Evolutionary conservation across 345 rosid genomes (phyloP), one percentile per base, ranked within the genome.

Genomic region (Lepidium africanum): DNA sequence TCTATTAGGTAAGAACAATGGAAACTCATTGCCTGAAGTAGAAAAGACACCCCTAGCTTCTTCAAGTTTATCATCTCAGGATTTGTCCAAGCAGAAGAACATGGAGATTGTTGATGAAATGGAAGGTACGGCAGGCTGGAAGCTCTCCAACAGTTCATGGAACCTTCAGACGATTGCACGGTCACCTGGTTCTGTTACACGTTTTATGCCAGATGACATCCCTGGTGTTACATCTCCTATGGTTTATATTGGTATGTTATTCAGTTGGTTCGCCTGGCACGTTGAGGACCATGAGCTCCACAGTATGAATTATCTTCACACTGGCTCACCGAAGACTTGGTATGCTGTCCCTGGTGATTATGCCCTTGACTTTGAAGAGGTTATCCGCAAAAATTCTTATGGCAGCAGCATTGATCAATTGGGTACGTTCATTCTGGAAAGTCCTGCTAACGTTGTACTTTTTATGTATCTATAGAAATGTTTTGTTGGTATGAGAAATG

Each of bases 241-340:
- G 98, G 77, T 95, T 62, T 95, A 91, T 77, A 85, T 95, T 39
- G 99, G 98, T 43, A 95, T 95, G 99, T 41, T 95, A 79, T 95
- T 89, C 75, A 95, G 98, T 84, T 95, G 99, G 99, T 95, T 95
- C 84, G 99, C 99, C 55, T 95, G 99, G 98, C 99, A 91, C 69
- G 97, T 95, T 72, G 99, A 95, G 78, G 99, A 95, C 83, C 99
- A 95, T 51, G 99, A 95, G 70, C 97, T 95, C 77, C 98, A 91
- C 75, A 91, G 98, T 82, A 80, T 95, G 94, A 95, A 95, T 76
- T 95, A 87, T 79, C 98, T 95, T 73, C 99, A 95, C 76, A 85
- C 84, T 71, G 98, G 99, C 65, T 84, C 94, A 55, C 82, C 94
- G 21, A 95, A 95, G 83, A 91, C 99, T 47, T 95, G 97, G 99